Evolutionary conservation across 2,329 filamentous ascomycete species (phyloP).

Genomic region (Colletotrichum shisoi): DNA sequence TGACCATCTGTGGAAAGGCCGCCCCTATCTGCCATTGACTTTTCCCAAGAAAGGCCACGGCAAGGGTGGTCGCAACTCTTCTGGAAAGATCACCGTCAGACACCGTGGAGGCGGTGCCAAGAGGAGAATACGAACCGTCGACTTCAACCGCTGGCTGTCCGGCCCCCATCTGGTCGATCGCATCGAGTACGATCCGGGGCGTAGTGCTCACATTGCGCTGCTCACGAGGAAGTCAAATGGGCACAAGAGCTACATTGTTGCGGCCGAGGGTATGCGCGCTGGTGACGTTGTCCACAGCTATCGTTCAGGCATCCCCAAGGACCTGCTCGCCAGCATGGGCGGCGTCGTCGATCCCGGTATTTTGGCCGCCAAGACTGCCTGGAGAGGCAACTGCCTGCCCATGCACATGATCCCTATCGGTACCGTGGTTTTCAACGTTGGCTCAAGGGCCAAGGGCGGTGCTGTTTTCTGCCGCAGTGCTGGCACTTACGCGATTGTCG

Average conservation of each 20-base stretch:
- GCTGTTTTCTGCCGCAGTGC: slow-evolving; percentile 95
- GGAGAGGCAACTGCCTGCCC: slow-evolving; percentile 92
- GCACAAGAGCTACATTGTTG: slow-evolving; percentile 87
- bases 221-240: slow-evolving; percentile 77
- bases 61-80: slow-evolving; percentile 91
- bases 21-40: slow-evolving; percentile 82
- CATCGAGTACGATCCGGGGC: slow-evolving; percentile 94
- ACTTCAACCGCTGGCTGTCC: slow-evolving; percentile 80
- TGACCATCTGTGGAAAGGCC: slow-evolving; percentile 95
- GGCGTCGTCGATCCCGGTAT: slow-evolving; percentile 94
- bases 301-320: slow-evolving; percentile 83
- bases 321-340: slow-evolving; percentile 90
- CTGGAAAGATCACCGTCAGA: slow-evolving; percentile 83
- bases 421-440: slow-evolving; percentile 91
- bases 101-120: slow-evolving; percentile 94
- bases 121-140: slow-evolving; percentile 87
- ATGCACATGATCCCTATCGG: slow-evolving; percentile 95
- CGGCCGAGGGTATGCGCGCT: slow-evolving; percentile 90
- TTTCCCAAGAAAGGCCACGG: slow-evolving; percentile 91
- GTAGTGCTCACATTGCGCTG: slow-evolving; percentile 91
- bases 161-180: slow-evolving; percentile 90
- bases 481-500: slow-evolving; percentile 86
- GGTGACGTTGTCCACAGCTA: slow-evolving; percentile 95
- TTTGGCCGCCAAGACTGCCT: slow-evolving; percentile 90
- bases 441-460: slow-evolving; percentile 73